Percentiles rank a stretch among this genome's conserved stretches.
Evolutionary conservation across 371 early-diverging fungal species (phyloP).

Genomic region (Apophysomyces trapeziformis): DNA sequence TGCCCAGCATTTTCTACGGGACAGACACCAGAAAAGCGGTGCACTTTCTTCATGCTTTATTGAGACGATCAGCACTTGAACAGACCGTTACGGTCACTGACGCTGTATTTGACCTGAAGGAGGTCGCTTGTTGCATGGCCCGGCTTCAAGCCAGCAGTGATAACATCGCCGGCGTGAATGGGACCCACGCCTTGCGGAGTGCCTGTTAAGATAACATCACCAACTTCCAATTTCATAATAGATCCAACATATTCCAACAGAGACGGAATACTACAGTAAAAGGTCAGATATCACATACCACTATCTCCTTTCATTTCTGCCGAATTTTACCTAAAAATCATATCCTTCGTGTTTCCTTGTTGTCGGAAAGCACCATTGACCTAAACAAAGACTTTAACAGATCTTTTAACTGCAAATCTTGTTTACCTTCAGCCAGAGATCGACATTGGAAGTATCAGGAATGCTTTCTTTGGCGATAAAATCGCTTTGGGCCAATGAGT

Average conservation of each 20-base stretch:
- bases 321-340: constrained; percentile 79
- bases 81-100: constrained; percentile 44
- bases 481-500: constrained; percentile 44
- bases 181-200: constrained; percentile 93
- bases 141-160: constrained; percentile 75
- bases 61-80: constrained; percentile 22
- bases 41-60: background rate
- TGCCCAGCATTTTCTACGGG: background rate
- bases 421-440: constrained; percentile 79
- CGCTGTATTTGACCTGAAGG: constrained; percentile 37
- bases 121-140: constrained; percentile 32
- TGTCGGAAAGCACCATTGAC: constrained; percentile 79
- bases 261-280: constrained; percentile 42
- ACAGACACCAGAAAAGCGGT: background rate
- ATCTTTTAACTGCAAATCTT: background rate
- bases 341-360: constrained; percentile 86
- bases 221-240: constrained; percentile 85
- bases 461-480: constrained; percentile 81
- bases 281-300: background rate
- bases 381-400: constrained; percentile 21
- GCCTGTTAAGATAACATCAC: constrained; percentile 81
- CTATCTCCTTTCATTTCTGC: background rate
- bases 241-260: constrained; percentile 79
- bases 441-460: constrained; percentile 72
- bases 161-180: constrained; percentile 73